Evolutionary conservation across 192 early-diverging fungal species (phyloP), one percentile per base, ranked within the genome.

Genomic region (Backusella macrospora): DNA sequence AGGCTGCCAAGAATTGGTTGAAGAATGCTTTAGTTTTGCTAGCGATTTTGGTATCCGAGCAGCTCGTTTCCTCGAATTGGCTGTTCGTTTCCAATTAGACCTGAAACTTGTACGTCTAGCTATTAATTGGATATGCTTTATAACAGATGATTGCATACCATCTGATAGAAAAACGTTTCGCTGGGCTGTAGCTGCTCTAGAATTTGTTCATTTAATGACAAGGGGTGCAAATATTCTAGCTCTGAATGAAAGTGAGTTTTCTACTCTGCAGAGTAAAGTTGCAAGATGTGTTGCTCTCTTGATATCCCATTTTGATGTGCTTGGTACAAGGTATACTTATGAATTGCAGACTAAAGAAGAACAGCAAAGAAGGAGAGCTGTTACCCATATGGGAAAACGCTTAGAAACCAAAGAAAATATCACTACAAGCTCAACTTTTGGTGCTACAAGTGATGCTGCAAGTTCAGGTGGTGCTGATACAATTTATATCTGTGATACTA

Each of bases 91-190:
- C 0, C 86, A 87, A 29, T 80, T 93, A 65, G 89, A 92, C 46
- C 55, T 91, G 62, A 89, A 89, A 29, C 78, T 96, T 42, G 77
- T 92, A 18, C 85, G 85, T 4, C 85, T 96, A 66, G 86, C 92
- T 13, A 92, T 93, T n/a, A 90, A 93, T 52, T 96, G 95, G 95
- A 89, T 92, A 64, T 90, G 90, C 62, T 96, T 96, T 75, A 93
- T 95, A 55, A 90, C 88, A 40, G 89, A 92, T 71, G 92, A 96
- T 73, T 94, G 94, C 75, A 82, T 87, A 67, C 92, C 91, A 8
- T 90, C 89, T 29, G 92, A 95, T 68, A 84, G 92, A 21, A 88
- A 90, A 39, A 94, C 93, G 6, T 93, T 92, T 84, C 84, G 92
- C 49, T 94, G 94, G 95, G 90, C 91, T 4, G 91, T 97, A 43